Evolutionary conservation across 1,284 basidiomycete genomes (phyloP), one percentile per base, ranked within the genome.

Genomic region (Malassezia vespertilionis): DNA sequence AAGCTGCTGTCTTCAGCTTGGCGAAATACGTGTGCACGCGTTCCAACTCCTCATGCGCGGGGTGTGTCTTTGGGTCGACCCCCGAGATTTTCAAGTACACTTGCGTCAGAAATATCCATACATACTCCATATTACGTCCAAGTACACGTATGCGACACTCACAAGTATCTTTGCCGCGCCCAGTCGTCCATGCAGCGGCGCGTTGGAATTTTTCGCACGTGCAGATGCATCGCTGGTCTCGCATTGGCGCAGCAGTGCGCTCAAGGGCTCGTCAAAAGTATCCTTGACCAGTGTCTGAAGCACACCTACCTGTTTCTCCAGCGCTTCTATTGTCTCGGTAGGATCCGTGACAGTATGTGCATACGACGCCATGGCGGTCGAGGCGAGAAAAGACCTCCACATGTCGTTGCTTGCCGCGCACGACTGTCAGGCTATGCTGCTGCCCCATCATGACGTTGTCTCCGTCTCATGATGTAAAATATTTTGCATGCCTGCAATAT

Each of bases 291-390:
- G n/a, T 4, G 27, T 3, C 20, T 43, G 18, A 4, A 51, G 43
- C 3, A 23, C 21, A 10, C 15, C 26, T 10, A 45, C 15, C 28
- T 40, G 26, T n/a, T 40, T 23, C 9, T 40, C 17, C 20, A 51
- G 38, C 18, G 24, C 23, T 5, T 26, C 14, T 2, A 51, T 10
- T 9, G 38, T 37, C 17, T 15, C 42, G 27, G 48, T 40, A 14
- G 48, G 48, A 18, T 51, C 48, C 12, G 36, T 34, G 20, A 51
- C 48, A 9, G 42, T 51, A 22, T 51, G 48, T 15, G 40, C 43
- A 21, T 50, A 50, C 21, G 46, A 49, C 24, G 46, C 14, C 46
- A 47, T 47, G 11, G 15, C 32, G 10, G 38, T 4, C 14, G 17
- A 14, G 10, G 33, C 7, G 24, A 22, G n/a, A 37, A 37, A 37